phyloP scores from a whole-genome alignment of 768 basidiomycete genomes.

The Hericium erinaceus region DNA sequence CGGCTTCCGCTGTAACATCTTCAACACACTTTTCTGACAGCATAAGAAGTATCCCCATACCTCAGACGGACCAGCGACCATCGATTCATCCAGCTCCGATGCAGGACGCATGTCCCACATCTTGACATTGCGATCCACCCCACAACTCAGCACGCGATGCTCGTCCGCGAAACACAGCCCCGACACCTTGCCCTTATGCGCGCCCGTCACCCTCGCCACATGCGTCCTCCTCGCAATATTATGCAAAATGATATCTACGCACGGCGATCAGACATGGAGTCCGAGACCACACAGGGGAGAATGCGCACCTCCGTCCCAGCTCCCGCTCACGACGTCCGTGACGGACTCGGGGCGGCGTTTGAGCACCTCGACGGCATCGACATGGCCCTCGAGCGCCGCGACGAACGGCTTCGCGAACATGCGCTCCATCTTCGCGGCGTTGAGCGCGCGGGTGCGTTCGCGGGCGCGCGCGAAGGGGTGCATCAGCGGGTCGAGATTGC shows the following conservation, averaged over 20 bases:
- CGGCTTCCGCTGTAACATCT: constrained; percentile 33
- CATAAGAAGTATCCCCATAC: constrained; percentile 9
- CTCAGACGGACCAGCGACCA: constrained; percentile 31
- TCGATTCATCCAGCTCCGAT: constrained; percentile 15
- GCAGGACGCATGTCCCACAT: constrained; percentile 52
- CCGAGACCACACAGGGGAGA: not conserved
- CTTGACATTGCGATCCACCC: constrained; percentile 76
- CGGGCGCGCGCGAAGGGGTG: constrained; percentile 91
- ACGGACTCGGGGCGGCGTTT: constrained; percentile 65
- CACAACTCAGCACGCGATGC: constrained; percentile 64
- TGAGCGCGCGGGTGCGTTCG: constrained; percentile 88
- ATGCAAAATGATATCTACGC: constrained; percentile 76
- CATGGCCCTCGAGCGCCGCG: constrained; percentile 82
- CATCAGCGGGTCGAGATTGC: constrained; percentile 91
- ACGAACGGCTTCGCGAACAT: constrained; percentile 99
- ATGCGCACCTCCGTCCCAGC: constrained; percentile 87
- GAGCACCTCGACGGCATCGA: constrained; percentile 88
- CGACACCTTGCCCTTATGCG: constrained; percentile 81
- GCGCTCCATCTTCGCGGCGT: constrained; percentile 93
- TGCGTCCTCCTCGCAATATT: constrained; percentile 55
- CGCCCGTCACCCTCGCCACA: constrained; percentile 48
- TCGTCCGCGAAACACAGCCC: constrained; percentile 68
- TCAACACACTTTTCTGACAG: not conserved
- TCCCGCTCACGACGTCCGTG: constrained; percentile 78
- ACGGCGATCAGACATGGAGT: not conserved